Percentiles rank a stretch among this genome's conserved stretches.
These are phyloP conservation scores for Scutellaria baicalensis DNA, from an alignment of 257 asterid species.

Conservation along the genomic window DNA sequence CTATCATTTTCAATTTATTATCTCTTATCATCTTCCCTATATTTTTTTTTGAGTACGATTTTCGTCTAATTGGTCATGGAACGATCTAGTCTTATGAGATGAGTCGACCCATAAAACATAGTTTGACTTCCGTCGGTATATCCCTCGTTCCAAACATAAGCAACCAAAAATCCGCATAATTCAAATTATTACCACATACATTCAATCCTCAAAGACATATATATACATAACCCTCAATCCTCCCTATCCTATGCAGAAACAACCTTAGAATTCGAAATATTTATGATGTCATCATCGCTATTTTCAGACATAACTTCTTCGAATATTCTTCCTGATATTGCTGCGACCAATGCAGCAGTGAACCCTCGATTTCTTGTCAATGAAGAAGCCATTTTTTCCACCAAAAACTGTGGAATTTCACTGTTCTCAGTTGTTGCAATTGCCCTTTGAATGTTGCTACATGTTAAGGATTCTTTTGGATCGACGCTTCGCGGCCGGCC, in stretches of 20 bases:
- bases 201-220: background rate
- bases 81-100: too few relatives aligned
- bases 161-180: background rate
- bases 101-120: too few relatives aligned
- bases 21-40: too few relatives aligned
- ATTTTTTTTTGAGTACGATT: too few relatives aligned
- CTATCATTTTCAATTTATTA: too few relatives aligned
- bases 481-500: conserved; percentile 10
- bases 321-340: conserved; percentile 47
- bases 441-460: conserved; percentile 15
- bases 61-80: too few relatives aligned
- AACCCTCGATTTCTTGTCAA: conserved; percentile 48
- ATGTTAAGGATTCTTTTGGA: background rate
- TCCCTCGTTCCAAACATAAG: too few relatives aligned
- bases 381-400: conserved; percentile 56
- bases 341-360: conserved; percentile 61
- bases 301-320: conserved; percentile 18
- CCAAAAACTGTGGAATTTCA: conserved; percentile 30
- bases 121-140: too few relatives aligned
- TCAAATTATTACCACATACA: background rate
- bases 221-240: background rate
- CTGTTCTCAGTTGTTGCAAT: conserved; percentile 17
- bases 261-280: background rate
- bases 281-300: background rate
- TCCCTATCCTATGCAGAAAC: background rate